Evolutionary conservation across 768 basidiomycete species (phyloP), one percentile per base, ranked within the genome.

Genomic region (Lentinula detonsa): DNA sequence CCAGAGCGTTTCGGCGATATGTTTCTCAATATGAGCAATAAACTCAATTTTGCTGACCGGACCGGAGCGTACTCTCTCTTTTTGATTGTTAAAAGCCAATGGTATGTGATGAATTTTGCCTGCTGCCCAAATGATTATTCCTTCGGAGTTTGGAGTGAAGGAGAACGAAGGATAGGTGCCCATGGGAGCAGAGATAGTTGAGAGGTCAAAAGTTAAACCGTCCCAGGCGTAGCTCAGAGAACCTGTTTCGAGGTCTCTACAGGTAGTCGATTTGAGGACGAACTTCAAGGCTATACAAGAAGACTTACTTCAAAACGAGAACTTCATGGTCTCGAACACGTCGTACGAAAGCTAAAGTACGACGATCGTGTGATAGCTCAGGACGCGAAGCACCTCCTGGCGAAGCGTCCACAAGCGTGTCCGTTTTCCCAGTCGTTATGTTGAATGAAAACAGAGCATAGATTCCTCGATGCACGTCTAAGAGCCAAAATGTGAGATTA

Each of bases 121-220:
- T 1, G 85, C 81, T 4, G 88, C 86, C 88, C 88, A 90, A 60
- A 90, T 85, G 63, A 90, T 77, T 57, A 90, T 72, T 1, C 81
- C 84, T 60, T 80, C 76, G 62, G 84, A 82, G 16, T 74, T 71
- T 0, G 85, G 85, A 0, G 84, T 79, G 70, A 90, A 90, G 8
- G 88, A 78, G 66, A 87, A 91, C 1, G 87, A 85, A 0, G 88
- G 89, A 65, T 91, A 91, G 43, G 88, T 91, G 10, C 88, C 87
- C 87, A 90, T 90, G 0, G 89, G 88, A 13, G 88, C 86, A 8
- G 84, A 88, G 55, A 88, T 76, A 9, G 70, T 69, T 21, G 76
- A 76, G n/a, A 85, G 75, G 67, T 91, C 88, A 65, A 88, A 89
- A 2, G 80, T 85, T 35, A 91, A 75, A 0, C 87, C 88, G 59